Evolutionary conservation across 306 rosid species (phyloP).

Genomic region (Fragaria iinumae): DNA sequence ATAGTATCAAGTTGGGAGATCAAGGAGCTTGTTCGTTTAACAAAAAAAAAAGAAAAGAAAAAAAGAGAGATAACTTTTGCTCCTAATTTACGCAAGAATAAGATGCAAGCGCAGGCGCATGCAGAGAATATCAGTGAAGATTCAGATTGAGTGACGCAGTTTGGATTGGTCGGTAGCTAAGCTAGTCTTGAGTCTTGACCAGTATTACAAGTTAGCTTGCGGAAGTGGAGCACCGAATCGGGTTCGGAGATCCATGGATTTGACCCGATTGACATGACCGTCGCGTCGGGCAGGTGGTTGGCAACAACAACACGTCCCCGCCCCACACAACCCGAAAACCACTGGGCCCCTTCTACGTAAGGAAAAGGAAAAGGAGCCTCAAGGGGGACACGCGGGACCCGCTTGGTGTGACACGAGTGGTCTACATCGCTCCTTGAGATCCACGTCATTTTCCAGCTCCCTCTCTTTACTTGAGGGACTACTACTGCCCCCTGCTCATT

Average conservation of each 20-base stretch:
- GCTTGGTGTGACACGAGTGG: conserved; percentile 34
- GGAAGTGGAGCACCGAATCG: not conserved
- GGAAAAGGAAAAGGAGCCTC: not conserved
- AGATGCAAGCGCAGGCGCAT: not conserved
- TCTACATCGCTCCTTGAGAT: conserved; percentile 32
- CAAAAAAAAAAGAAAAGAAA: not conserved
- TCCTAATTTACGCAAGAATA: conserved; percentile 1
- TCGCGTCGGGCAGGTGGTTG: not conserved
- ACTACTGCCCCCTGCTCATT: not conserved
- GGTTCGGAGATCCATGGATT: not conserved
- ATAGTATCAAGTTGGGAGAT: too few relatives aligned
- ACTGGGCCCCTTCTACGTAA: conserved; percentile 9
- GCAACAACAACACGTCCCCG: conserved; percentile 34
- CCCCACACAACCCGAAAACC: not conserved
- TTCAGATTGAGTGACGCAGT: not conserved
- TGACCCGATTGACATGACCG: not conserved
- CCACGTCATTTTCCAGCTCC: conserved; percentile 36
- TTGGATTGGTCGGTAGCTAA: not conserved
- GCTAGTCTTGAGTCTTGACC: conserved; percentile 4
- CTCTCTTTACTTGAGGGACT: not conserved
- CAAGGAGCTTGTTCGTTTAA: too few relatives aligned
- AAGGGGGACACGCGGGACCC: conserved; percentile 38
- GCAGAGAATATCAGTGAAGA: not conserved
- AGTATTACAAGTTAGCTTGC: not conserved
- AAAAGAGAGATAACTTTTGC: not conserved